Percentiles rank a stretch among this genome's conserved stretches.
Conservation (phyloP, 2,329 filamentous ascomycete genomes). For the Apiospora phragmitis region DNA sequence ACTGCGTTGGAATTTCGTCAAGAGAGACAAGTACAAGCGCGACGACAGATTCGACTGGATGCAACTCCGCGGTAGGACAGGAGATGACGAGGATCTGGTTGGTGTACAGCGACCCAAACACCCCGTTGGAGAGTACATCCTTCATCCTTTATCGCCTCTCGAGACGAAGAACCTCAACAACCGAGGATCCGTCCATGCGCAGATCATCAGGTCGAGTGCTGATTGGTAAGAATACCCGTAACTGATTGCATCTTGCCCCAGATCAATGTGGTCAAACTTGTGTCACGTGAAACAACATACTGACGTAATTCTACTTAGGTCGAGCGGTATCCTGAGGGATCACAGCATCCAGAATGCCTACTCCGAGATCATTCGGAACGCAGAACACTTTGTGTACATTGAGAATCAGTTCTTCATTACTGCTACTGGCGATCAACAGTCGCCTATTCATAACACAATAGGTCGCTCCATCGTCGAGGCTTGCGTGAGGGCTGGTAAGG, state of each 20-base stretch:
- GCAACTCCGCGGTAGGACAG: conserved; percentile 71
- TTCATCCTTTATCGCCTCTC: conserved; percentile 74
- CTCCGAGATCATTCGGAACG: conserved; percentile 78
- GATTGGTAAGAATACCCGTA: conserved; percentile 66
- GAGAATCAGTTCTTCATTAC: conserved; percentile 99
- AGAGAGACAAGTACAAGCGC: conserved; percentile 96
- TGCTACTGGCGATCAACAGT: conserved; percentile 84
- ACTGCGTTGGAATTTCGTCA: conserved; percentile 93
- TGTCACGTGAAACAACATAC: not conserved
- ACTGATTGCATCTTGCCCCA: not conserved
- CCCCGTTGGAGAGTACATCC: conserved; percentile 82
- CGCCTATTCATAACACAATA: conserved; percentile 83
- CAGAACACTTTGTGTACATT: conserved; percentile 93
- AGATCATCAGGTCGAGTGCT: conserved; percentile 84
- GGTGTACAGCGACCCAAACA: conserved; percentile 87
- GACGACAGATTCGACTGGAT: conserved; percentile 84
- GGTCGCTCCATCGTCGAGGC: conserved; percentile 90
- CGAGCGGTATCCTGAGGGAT: conserved; percentile 82
- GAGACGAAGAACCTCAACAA: conserved; percentile 63
- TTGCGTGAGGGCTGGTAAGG: conserved; percentile 76
- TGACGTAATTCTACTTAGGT: conserved; percentile 49
- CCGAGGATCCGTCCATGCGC: conserved; percentile 76
- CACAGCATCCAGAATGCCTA: conserved; percentile 89
- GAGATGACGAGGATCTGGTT: conserved; percentile 79
- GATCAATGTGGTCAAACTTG: not conserved